Evolutionary conservation across 2,329 filamentous ascomycete species (phyloP).

Genomic region (Cordyceps tenuipes): DNA sequence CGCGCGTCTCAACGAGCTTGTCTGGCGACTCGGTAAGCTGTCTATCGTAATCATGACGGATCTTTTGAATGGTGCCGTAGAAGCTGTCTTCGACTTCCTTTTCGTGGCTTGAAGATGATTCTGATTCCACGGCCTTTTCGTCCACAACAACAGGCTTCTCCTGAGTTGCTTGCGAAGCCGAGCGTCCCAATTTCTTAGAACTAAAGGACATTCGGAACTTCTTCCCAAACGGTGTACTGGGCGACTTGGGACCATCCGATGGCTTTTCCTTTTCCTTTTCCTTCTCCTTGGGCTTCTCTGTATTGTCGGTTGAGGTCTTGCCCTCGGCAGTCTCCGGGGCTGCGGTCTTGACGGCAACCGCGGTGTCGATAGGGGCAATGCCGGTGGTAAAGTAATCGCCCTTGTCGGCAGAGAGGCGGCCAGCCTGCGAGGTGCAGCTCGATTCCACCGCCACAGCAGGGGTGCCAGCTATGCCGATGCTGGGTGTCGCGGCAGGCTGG

Average conservation of each 20-base stretch:
- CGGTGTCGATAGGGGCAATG: constrained; percentile 39
- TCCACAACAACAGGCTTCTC: constrained; percentile 67
- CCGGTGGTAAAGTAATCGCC: constrained; percentile 72
- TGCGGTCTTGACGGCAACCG: constrained; percentile 22
- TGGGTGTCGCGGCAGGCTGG: constrained; percentile 61
- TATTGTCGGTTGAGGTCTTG: constrained; percentile 38
- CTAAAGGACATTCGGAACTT: constrained; percentile 80
- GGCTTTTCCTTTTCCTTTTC: constrained; percentile 39
- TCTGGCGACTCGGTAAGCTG: constrained; percentile 48
- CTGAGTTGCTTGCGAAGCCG: constrained; percentile 47
- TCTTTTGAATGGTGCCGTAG: constrained; percentile 61
- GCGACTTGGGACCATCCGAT: constrained; percentile 45
- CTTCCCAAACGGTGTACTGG: constrained; percentile 65
- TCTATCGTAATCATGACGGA: constrained; percentile 65
- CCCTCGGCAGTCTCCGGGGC: constrained; percentile 41
- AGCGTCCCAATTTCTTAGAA: constrained; percentile 74
- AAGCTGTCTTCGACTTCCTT: constrained; percentile 71
- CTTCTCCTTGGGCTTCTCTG: constrained; percentile 40
- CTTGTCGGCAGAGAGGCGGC: constrained; percentile 53
- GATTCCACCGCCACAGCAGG: constrained; percentile 43
- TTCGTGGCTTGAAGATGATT: constrained; percentile 56
- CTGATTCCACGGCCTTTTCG: constrained; percentile 65
- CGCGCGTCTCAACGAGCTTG: constrained; percentile 48
- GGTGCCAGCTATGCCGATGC: constrained; percentile 69
- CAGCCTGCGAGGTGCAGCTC: constrained; percentile 42